Percentiles rank a stretch among this genome's conserved stretches.
These are phyloP conservation scores for Spizellomyces sp. DNA, from an alignment of 192 early-diverging fungal genomes.

Conservation along the genomic window DNA sequence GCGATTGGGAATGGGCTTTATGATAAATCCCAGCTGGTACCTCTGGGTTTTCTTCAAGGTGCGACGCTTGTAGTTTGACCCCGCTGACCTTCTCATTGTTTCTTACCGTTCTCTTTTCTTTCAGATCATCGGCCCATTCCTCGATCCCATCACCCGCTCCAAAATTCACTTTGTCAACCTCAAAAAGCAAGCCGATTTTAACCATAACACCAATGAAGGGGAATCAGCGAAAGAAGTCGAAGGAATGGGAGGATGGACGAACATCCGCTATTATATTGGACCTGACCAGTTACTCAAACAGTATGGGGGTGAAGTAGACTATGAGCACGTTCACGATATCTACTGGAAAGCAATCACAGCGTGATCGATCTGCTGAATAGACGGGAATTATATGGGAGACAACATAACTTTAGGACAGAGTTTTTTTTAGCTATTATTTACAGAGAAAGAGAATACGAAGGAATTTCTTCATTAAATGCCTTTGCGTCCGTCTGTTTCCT, in stretches of 20 bases:
- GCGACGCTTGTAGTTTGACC: not conserved
- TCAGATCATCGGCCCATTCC: slow-evolving; percentile 80
- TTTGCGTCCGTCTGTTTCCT: not conserved
- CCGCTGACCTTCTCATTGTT: not conserved
- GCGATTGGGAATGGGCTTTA: slow-evolving; percentile 39
- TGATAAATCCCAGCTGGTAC: slow-evolving; percentile 84
- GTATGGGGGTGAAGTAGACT: slow-evolving; percentile 74
- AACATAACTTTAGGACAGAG: not conserved
- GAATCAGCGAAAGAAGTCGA: slow-evolving; percentile 12
- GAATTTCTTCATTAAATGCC: not conserved
- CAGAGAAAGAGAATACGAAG: not conserved
- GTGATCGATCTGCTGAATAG: too few relatives aligned
- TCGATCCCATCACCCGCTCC: slow-evolving; percentile 86
- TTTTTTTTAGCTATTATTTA: not conserved
- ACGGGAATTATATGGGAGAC: not conserved
- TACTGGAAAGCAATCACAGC: slow-evolving; percentile 66
- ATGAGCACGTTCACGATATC: slow-evolving; percentile 64
- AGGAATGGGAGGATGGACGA: slow-evolving; percentile 45
- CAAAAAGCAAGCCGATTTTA: slow-evolving; percentile 45
- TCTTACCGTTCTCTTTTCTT: slow-evolving; percentile 11
- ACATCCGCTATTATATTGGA: slow-evolving; percentile 54
- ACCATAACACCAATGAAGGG: slow-evolving; percentile 12
- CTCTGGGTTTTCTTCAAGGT: slow-evolving; percentile 78
- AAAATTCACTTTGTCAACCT: slow-evolving; percentile 86
- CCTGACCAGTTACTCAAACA: slow-evolving; percentile 63